phyloP scores from a whole-genome alignment of 2,329 filamentous ascomycete genomes.

The Talaromyces sp. region DNA sequence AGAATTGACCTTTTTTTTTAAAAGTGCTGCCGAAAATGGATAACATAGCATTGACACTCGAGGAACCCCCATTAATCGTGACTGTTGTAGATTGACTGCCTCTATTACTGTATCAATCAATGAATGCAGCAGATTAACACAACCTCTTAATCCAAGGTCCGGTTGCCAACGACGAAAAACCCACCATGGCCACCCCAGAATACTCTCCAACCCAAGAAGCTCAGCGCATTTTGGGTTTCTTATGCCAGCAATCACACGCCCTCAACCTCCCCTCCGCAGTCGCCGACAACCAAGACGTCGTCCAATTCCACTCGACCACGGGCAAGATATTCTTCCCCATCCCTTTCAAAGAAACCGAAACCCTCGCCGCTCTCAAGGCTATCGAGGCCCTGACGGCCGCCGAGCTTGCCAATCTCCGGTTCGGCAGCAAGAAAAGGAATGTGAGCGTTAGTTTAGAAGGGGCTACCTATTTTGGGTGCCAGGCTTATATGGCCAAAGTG shows the following conservation, averaged over 20 bases:
- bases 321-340: slow-evolving; percentile 38
- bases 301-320: slow-evolving; percentile 33
- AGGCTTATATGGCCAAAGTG: slow-evolving; percentile 40
- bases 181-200: not conserved
- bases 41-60: not conserved
- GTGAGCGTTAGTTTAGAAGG: slow-evolving; percentile 34
- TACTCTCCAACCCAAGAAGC: slow-evolving; percentile 35
- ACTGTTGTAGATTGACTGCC: not conserved
- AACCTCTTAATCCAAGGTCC: too few relatives aligned
- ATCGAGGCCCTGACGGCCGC: slow-evolving; percentile 57
- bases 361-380: slow-evolving; percentile 53
- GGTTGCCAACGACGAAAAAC: not conserved
- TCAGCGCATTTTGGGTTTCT: slow-evolving; percentile 31
- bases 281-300: slow-evolving; percentile 25
- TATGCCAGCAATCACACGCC: slow-evolving; percentile 31
- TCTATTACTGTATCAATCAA: not conserved
- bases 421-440: slow-evolving; percentile 36
- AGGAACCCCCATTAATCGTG: not conserved
- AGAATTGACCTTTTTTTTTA: not conserved
- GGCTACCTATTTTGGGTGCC: slow-evolving; percentile 37
- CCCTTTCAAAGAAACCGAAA: slow-evolving; percentile 52
- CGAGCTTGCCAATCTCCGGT: slow-evolving; percentile 54
- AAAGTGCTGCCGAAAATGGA: not conserved
- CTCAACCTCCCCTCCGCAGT: slow-evolving; percentile 30
- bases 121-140: not conserved